Evolutionary conservation across 768 basidiomycete genomes (phyloP).

Genomic region (Termitomyces sp.): DNA sequence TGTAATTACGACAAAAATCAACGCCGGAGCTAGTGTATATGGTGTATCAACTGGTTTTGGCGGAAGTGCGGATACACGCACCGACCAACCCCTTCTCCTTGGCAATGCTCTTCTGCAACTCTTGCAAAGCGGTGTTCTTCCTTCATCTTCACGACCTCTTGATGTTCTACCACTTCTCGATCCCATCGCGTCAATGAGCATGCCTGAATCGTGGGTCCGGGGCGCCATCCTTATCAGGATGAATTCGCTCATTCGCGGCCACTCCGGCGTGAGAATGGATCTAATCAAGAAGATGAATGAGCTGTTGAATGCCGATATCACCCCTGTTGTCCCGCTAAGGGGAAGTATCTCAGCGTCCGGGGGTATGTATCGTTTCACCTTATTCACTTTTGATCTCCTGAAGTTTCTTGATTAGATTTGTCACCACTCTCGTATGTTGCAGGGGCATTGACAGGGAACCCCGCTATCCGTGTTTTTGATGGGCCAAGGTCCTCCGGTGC

Average conservation of each 20-base stretch:
- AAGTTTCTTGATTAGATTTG: slow-evolving; percentile 42
- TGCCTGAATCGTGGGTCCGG: slow-evolving; percentile 87
- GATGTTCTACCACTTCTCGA: slow-evolving; percentile 65
- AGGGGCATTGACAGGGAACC: slow-evolving; percentile 74
- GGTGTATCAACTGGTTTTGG: slow-evolving; percentile 84
- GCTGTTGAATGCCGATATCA: slow-evolving; percentile 67
- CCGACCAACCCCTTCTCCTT: slow-evolving; percentile 64
- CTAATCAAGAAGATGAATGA: slow-evolving; percentile 75
- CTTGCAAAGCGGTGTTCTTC: slow-evolving; percentile 71
- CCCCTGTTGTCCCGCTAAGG: slow-evolving; percentile 75
- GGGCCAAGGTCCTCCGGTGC: slow-evolving; percentile 43
- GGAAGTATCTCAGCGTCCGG: slow-evolving; percentile 83
- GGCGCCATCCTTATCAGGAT: slow-evolving; percentile 84
- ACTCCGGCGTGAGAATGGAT: slow-evolving; percentile 80
- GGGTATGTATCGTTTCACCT: slow-evolving; percentile 34
- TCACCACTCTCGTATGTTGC: slow-evolving; percentile 81
- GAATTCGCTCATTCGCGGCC: slow-evolving; percentile 86
- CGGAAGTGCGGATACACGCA: slow-evolving; percentile 84
- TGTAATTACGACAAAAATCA: slow-evolving; percentile 63
- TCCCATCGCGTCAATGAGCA: slow-evolving; percentile 58
- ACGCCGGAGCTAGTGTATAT: slow-evolving; percentile 66
- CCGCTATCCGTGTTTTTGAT: slow-evolving; percentile 67
- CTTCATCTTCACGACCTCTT: slow-evolving; percentile 44
- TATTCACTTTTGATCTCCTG: slow-evolving; percentile 2
- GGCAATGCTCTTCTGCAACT: slow-evolving; percentile 84